Evolutionary conservation across 2,329 filamentous ascomycete species (phyloP).

Genomic region (Talaromyces islandicus): DNA sequence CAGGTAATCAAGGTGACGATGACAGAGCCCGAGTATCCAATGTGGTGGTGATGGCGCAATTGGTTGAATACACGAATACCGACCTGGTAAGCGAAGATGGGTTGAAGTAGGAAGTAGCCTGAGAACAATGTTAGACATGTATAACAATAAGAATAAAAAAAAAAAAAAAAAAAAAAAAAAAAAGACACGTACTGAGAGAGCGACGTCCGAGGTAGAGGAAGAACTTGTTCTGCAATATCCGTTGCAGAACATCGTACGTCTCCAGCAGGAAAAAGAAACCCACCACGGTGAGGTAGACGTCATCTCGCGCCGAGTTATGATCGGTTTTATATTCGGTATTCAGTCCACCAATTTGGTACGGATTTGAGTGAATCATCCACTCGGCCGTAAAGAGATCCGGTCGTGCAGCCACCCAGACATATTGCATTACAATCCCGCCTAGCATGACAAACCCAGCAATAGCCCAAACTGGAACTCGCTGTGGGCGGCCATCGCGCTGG

Average conservation of each 20-base stretch:
- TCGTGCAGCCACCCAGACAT: slow-evolving; percentile 37
- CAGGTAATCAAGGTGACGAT: slow-evolving; percentile 9
- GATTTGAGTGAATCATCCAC: slow-evolving; percentile 34
- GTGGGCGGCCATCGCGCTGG: neutral
- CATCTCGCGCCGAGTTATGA: slow-evolving; percentile 34
- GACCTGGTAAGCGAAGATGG: slow-evolving; percentile 36
- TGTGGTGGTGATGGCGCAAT: neutral
- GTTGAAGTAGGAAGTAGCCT: slow-evolving; percentile 40
- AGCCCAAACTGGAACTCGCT: slow-evolving; percentile 24
- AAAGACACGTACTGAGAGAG: slow-evolving; percentile 37
- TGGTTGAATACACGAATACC: slow-evolving; percentile 24
- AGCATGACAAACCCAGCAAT: slow-evolving; percentile 25
- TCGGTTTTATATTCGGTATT: slow-evolving; percentile 28
- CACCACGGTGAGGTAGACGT: slow-evolving; percentile 40
- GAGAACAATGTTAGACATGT: neutral
- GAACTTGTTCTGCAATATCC: slow-evolving; percentile 26
- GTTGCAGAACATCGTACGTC: slow-evolving; percentile 30
- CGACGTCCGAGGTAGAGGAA: slow-evolving; percentile 36
- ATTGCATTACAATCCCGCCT: slow-evolving; percentile 36
- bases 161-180: neutral
- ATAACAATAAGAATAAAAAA: neutral
- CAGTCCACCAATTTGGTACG: slow-evolving; percentile 34
- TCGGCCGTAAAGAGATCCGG: slow-evolving; percentile 32
- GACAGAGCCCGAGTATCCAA: slow-evolving; percentile 5
- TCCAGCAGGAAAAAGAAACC: slow-evolving; percentile 39